A percentile compares a stretch with the other conserved stretches of the same genome.
Conservation (phyloP, 495 filamentous ascomycete species). For the Xylaria telfairii region DNA sequence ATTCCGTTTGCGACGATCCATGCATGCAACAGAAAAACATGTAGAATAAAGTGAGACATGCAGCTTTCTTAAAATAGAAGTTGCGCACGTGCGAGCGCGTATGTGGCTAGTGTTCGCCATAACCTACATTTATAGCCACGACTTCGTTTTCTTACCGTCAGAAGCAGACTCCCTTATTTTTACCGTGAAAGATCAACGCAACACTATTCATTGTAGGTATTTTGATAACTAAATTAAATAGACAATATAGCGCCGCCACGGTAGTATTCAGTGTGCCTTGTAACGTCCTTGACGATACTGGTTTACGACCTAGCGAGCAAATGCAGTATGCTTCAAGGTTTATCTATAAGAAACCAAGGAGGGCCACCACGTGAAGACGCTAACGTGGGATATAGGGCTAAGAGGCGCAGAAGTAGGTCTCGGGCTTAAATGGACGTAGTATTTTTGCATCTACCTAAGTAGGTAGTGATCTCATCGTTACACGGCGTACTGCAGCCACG, state of each 20-base stretch:
- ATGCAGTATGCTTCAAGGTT: neutral
- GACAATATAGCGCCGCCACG: neutral
- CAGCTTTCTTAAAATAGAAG: conserved; percentile 7
- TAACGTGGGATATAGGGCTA: neutral
- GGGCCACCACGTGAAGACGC: neutral
- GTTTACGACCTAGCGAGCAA: neutral
- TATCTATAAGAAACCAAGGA: neutral
- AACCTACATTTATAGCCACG: neutral
- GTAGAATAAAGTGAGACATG: neutral
- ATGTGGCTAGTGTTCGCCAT: neutral
- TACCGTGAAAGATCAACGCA: neutral
- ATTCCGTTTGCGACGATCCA: neutral
- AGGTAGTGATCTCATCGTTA: neutral
- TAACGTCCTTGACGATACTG: neutral
- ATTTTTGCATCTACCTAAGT: neutral
- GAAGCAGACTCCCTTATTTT: neutral
- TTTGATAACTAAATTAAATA: neutral
- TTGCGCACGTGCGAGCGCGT: conserved; percentile 1
- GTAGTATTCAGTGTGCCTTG: neutral
- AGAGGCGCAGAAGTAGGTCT: neutral
- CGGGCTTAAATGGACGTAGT: too few relatives aligned
- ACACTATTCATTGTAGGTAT: neutral
- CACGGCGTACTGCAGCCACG: neutral
- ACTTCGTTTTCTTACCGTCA: neutral
- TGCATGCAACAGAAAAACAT: neutral